phyloP scores from a whole-genome alignment of 2,329 filamentous ascomycete genomes.

The Akanthomyces dipterigenus region DNA sequence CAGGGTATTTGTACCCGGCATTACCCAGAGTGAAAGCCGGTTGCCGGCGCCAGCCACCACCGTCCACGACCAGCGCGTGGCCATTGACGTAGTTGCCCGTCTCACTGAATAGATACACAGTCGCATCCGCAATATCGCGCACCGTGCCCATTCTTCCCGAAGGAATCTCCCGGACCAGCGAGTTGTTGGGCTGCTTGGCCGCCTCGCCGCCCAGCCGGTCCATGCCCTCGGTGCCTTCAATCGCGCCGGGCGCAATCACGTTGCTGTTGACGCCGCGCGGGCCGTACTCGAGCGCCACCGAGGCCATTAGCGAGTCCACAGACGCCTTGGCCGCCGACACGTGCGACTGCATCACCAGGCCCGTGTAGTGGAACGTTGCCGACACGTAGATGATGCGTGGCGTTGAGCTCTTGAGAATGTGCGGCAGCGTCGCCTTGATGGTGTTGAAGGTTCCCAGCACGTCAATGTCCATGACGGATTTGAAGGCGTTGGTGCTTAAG shows the following conservation, averaged over 20 bases:
- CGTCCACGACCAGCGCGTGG: constrained; percentile 69
- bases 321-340: constrained; percentile 88
- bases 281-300: constrained; percentile 81
- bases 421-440: constrained; percentile 80
- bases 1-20: constrained; percentile 43
- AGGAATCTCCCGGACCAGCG: constrained; percentile 50
- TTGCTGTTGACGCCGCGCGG: constrained; percentile 83
- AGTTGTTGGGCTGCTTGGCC: constrained; percentile 21
- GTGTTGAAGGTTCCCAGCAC: constrained; percentile 92
- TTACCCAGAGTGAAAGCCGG: constrained; percentile 39
- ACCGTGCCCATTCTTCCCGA: constrained; percentile 70
- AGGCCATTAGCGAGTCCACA: constrained; percentile 76
- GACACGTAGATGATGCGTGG: constrained; percentile 87
- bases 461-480: constrained; percentile 93
- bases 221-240: constrained; percentile 78
- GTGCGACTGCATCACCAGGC: constrained; percentile 78
- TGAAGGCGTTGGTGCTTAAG: constrained; percentile 85
- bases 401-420: constrained; percentile 67
- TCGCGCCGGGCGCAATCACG: constrained; percentile 80
- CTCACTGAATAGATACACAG: constrained; percentile 81
- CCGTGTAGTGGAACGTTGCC: constrained; percentile 86
- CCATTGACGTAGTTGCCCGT: constrained; percentile 83
- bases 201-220: constrained; percentile 47
- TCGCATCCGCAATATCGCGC: constrained; percentile 87
- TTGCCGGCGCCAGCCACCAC: constrained; percentile 50